phyloP scores from a whole-genome alignment of 2,329 filamentous ascomycete species.

The Lecanicillium sp. region DNA sequence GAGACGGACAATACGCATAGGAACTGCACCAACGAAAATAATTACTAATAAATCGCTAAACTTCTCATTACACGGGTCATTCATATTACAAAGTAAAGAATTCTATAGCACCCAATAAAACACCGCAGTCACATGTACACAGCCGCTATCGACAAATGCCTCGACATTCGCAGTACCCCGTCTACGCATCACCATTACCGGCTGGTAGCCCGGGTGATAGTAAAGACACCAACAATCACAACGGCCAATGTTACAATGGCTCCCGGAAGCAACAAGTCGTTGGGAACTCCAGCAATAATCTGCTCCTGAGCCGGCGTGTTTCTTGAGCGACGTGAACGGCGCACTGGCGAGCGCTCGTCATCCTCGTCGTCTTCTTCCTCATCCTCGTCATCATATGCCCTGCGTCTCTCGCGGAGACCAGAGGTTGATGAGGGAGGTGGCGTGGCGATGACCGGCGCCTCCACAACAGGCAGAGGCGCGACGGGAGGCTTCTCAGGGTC shows the following conservation, averaged over 20 bases:
- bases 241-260: conserved; percentile 93
- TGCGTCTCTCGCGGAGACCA: conserved; percentile 42
- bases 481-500: conserved; percentile 84
- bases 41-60: too few relatives aligned
- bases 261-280: conserved; percentile 86
- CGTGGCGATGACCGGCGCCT: conserved; percentile 33
- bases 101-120: conserved; percentile 5
- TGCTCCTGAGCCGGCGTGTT: conserved; percentile 54
- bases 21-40: too few relatives aligned
- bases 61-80: conserved; percentile 6
- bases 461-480: conserved; percentile 46
- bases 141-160: neutral
- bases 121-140: conserved; percentile 4
- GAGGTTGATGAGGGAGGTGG: conserved; percentile 40
- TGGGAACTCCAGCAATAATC: conserved; percentile 84
- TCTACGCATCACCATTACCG: conserved; percentile 16
- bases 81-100: conserved; percentile 10
- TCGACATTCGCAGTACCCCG: neutral
- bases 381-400: conserved; percentile 44
- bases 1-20: too few relatives aligned
- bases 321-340: conserved; percentile 24
- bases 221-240: conserved; percentile 89
- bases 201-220: conserved; percentile 63
- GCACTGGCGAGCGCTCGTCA: conserved; percentile 33
- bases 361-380: conserved; percentile 37